Conservation (phyloP, 345 rosid genomes). For the Lepidium sativum region DNA sequence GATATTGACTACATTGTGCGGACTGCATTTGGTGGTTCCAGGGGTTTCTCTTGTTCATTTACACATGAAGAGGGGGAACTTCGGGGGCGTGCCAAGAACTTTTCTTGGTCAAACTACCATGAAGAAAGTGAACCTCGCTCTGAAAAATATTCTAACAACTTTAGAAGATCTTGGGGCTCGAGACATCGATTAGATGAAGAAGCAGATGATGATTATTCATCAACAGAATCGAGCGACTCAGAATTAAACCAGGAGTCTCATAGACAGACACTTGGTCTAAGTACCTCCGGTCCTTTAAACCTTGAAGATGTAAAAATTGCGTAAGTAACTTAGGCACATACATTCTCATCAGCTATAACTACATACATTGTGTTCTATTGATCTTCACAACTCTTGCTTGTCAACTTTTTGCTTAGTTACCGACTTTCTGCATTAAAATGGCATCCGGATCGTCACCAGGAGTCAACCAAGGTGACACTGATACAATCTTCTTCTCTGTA, state of each 20-base stretch:
- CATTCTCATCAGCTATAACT: not conserved
- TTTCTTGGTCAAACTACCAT: conserved; percentile 32
- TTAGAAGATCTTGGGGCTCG: conserved; percentile 28
- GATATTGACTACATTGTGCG: conserved; percentile 43
- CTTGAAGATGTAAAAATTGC: conserved; percentile 68
- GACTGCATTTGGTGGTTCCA: conserved; percentile 48
- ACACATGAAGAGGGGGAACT: conserved; percentile 27
- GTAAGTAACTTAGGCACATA: conserved; percentile 30
- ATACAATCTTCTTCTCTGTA: not conserved
- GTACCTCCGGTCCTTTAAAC: conserved; percentile 57
- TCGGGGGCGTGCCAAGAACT: conserved; percentile 20
- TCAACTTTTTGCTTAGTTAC: conserved; percentile 34
- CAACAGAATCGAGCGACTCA: conserved; percentile 30
- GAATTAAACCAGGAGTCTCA: conserved; percentile 40
- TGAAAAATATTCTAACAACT: conserved; percentile 25
- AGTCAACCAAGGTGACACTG: conserved; percentile 58
- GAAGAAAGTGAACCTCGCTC: conserved; percentile 35
- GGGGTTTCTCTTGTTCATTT: conserved; percentile 46
- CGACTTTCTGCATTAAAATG: conserved; percentile 75
- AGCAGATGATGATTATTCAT: conserved; percentile 38
- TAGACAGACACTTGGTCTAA: conserved; percentile 62
- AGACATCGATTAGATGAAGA: conserved; percentile 42
- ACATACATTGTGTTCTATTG: not conserved
- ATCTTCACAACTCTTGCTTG: not conserved
- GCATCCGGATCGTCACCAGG: conserved; percentile 93